These are phyloP conservation scores for Hypoxylon lienhwacheense DNA, from an alignment of 495 filamentous ascomycete genomes.

Conservation along the genomic window DNA sequence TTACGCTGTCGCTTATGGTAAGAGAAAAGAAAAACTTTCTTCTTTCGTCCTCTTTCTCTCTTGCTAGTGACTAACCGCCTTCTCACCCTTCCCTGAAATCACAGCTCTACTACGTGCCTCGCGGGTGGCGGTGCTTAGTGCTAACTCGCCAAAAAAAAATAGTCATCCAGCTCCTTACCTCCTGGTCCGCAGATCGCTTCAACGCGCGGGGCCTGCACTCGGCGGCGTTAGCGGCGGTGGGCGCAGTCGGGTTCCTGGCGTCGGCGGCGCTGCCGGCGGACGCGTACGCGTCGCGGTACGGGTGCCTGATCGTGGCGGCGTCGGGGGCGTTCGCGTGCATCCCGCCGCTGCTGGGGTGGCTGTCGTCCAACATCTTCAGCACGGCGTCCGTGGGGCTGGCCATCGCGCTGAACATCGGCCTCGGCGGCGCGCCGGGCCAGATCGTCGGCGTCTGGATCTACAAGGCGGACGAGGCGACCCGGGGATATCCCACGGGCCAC, in stretches of 20 bases:
- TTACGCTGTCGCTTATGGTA: constrained; percentile 68
- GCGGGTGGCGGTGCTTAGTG: too few species aligned
- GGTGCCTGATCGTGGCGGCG: constrained; percentile 67
- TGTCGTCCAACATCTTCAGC: constrained; percentile 66
- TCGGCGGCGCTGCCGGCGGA: constrained; percentile 64
- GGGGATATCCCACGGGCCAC: constrained; percentile 69
- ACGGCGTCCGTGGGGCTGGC: constrained; percentile 67
- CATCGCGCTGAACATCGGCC: constrained; percentile 67
- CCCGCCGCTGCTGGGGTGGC: constrained; percentile 68
- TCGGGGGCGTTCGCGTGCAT: constrained; percentile 59
- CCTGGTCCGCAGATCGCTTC: constrained; percentile 68
- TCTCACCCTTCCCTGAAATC: too few species aligned
- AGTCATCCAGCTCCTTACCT: constrained; percentile 57
- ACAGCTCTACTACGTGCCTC: too few species aligned
- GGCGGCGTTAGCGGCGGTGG: constrained; percentile 59
- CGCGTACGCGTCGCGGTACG: constrained; percentile 63
- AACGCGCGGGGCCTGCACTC: constrained; percentile 66
- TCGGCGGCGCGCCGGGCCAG: constrained; percentile 65
- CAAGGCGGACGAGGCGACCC: constrained; percentile 59
- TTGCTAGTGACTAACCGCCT: constrained; percentile 7
- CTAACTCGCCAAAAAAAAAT: too few species aligned
- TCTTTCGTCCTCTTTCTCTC: neutral
- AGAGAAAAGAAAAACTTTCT: neutral
- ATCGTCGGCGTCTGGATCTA: constrained; percentile 76
- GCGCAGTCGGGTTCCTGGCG: constrained; percentile 65